These are phyloP conservation scores for Eucalyptus caleyi DNA, from an alignment of 345 rosid genomes.

Conservation along the genomic window DNA sequence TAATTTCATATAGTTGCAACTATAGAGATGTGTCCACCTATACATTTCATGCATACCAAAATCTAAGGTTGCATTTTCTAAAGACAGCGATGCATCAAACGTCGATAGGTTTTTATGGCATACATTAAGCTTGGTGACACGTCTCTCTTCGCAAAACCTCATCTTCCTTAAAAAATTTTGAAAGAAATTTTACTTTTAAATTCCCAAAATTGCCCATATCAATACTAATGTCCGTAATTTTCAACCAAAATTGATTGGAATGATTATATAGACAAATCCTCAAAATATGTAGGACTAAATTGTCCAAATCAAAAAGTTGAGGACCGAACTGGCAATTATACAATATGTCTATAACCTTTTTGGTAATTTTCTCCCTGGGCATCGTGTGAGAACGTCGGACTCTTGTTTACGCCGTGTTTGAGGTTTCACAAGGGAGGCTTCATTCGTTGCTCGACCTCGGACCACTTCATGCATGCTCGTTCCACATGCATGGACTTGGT, in stretches of 20 bases:
- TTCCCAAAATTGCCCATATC: background rate
- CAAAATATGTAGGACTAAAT: background rate
- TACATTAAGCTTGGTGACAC: background rate
- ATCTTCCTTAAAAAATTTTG: background rate
- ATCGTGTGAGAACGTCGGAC: background rate
- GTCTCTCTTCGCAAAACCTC: background rate
- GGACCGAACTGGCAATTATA: accelerated
- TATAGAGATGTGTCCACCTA: background rate
- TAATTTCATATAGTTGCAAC: background rate
- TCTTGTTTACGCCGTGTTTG: background rate
- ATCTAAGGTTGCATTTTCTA: background rate
- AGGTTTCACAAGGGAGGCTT: background rate
- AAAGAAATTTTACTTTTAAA: no score
- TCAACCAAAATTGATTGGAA: accelerated
- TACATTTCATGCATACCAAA: background rate
- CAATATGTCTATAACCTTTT: background rate
- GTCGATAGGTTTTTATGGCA: background rate
- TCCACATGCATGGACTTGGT: background rate
- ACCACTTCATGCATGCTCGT: no score
- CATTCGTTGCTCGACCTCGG: background rate
- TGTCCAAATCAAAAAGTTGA: accelerated
- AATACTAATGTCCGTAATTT: accelerated
- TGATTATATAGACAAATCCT: background rate
- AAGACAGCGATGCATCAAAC: background rate
- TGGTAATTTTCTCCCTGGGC: background rate